These are phyloP conservation scores for Zasmidium angulare DNA, from an alignment of 2,329 filamentous ascomycete genomes.

Conservation along the genomic window DNA sequence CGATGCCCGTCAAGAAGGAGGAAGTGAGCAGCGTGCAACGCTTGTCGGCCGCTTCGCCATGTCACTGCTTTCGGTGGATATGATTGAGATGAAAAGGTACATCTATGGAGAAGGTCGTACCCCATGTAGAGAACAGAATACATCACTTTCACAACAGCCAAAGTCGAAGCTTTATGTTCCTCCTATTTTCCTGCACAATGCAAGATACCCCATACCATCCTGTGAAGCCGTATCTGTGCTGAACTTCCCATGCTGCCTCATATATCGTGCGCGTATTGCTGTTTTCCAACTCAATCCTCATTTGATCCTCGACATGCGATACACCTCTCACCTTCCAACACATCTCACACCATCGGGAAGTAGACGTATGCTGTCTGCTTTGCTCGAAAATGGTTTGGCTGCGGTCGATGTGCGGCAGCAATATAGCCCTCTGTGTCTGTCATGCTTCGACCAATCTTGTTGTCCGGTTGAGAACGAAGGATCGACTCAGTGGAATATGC, in stretches of 20 bases:
- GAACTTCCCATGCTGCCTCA: too few relatives aligned
- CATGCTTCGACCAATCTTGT: too few relatives aligned
- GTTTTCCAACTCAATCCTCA: not conserved
- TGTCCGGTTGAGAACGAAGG: too few relatives aligned
- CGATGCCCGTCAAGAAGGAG: too few relatives aligned
- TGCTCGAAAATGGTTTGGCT: not conserved
- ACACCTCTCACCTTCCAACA: not conserved
- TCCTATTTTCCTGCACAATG: not conserved
- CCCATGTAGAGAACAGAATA: not conserved
- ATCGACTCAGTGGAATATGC: too few relatives aligned
- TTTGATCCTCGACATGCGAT: not conserved
- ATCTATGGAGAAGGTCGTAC: too few relatives aligned
- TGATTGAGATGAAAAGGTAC: not conserved
- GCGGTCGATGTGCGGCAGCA: not conserved
- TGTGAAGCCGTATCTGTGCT: too few relatives aligned
- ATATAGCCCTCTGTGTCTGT: not conserved
- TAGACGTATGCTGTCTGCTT: not conserved
- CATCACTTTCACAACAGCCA: not conserved
- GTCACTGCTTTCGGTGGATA: not conserved
- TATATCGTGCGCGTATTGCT: not conserved
- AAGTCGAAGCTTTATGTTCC: not conserved
- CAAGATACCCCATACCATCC: too few relatives aligned
- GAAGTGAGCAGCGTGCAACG: too few relatives aligned
- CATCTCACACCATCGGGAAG: not conserved
- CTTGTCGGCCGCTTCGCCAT: too few relatives aligned